Conservation (phyloP, 2,329 filamentous ascomycete species). For the Claviceps humidiphila region DNA sequence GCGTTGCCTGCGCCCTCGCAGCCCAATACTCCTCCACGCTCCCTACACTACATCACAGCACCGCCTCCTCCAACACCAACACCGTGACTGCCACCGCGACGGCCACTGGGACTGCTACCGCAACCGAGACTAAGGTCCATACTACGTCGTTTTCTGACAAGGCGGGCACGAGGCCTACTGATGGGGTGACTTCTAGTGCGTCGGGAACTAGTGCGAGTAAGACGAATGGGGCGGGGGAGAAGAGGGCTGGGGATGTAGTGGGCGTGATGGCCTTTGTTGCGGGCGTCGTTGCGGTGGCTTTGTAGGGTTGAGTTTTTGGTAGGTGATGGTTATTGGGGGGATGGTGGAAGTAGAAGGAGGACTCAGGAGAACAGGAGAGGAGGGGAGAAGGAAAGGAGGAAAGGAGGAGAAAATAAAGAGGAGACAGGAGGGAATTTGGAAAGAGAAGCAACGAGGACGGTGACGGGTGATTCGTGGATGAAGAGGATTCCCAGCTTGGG, state of each 20-base stretch:
- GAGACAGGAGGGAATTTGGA: no score
- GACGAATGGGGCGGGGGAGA: slow-evolving; percentile 11
- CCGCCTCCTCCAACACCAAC: slow-evolving; percentile 9
- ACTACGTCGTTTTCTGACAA: slow-evolving; percentile 6
- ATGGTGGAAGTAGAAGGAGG: neutral
- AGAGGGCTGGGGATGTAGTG: slow-evolving; percentile 19
- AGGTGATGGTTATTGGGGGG: neutral
- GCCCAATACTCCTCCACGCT: slow-evolving; percentile 25
- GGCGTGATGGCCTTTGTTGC: slow-evolving; percentile 24
- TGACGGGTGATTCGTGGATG: neutral
- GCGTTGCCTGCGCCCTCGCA: slow-evolving; percentile 32
- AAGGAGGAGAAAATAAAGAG: no score
- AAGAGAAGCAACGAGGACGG: no score
- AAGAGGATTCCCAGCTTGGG: neutral
- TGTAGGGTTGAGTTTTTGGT: slow-evolving; percentile 12
- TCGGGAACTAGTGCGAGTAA: slow-evolving; percentile 7
- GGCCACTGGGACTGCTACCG: slow-evolving; percentile 8
- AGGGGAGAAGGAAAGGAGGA: no score
- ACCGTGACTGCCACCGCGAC: neutral
- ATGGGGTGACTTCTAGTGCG: no score
- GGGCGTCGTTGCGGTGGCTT: slow-evolving; percentile 20
- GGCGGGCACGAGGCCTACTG: neutral
- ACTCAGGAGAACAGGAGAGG: no score
- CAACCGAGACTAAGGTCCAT: slow-evolving; percentile 9
- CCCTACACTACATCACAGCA: slow-evolving; percentile 1